Evolutionary conservation across 2,329 filamentous ascomycete genomes (phyloP).

Genomic region (Colletotrichum zoysiae): DNA sequence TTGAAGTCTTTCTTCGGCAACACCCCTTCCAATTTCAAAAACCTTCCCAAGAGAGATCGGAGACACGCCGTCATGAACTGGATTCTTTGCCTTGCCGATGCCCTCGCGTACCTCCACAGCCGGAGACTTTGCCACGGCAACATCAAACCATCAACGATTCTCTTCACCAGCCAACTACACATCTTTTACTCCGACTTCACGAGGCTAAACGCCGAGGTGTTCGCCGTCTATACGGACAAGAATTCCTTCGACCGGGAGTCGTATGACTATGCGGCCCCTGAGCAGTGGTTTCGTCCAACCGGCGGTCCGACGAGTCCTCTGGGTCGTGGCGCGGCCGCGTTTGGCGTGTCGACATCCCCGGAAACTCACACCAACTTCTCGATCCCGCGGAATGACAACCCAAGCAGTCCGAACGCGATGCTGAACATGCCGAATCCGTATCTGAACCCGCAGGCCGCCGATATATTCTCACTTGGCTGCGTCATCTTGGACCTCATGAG

Average conservation of each 20-base stretch:
- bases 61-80: constrained; percentile 75
- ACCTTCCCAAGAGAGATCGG: constrained; percentile 70
- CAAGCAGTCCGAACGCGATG: constrained; percentile 50
- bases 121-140: constrained; percentile 74
- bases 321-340: constrained; percentile 48
- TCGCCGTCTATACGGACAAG: constrained; percentile 50
- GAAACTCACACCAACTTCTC: constrained; percentile 53
- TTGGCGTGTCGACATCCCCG: constrained; percentile 51
- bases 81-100: constrained; percentile 80
- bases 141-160: constrained; percentile 78
- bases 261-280: constrained; percentile 81
- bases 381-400: constrained; percentile 51
- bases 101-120: constrained; percentile 75
- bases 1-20: constrained; percentile 76
- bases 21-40: constrained; percentile 72
- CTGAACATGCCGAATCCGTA: constrained; percentile 57
- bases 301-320: constrained; percentile 51
- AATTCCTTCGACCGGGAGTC: constrained; percentile 73
- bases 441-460: constrained; percentile 69
- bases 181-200: constrained; percentile 77
- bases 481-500: constrained; percentile 79
- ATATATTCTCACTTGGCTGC: constrained; percentile 80
- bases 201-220: constrained; percentile 58
- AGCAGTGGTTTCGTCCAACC: constrained; percentile 66
- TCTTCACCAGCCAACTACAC: constrained; percentile 73